These are phyloP conservation scores for Zoysia japonica DNA, from an alignment of 176 grass and related monocot species.

Conservation along the genomic window DNA sequence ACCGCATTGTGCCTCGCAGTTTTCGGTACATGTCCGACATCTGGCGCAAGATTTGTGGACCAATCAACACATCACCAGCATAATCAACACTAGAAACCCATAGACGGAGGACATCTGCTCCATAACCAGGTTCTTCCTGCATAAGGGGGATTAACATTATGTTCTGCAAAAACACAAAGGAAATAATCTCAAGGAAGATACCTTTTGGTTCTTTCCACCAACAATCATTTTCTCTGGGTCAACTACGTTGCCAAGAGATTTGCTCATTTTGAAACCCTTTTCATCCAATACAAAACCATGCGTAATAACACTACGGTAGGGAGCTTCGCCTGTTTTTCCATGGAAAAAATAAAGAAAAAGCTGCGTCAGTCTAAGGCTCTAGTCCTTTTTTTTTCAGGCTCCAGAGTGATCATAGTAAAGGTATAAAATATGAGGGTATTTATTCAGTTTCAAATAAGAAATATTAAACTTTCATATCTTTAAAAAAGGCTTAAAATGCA, in stretches of 20 bases:
- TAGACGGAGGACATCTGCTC: slow-evolving; percentile 91
- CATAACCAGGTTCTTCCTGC: slow-evolving; percentile 89
- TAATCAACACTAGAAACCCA: slow-evolving; percentile 99
- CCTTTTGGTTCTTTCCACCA: slow-evolving; percentile 86
- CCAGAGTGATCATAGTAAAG: slow-evolving; percentile 14
- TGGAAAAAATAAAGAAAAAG: slow-evolving; percentile 34
- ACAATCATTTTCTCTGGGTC: slow-evolving; percentile 80
- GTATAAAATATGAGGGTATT: slow-evolving; percentile 8
- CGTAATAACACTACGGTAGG: slow-evolving; percentile 89
- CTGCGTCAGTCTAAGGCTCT: slow-evolving; percentile 8
- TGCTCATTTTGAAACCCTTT: slow-evolving; percentile 98
- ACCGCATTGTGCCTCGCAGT: slow-evolving; percentile 88
- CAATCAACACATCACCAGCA: slow-evolving; percentile 79
- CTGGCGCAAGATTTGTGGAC: slow-evolving; percentile 74
- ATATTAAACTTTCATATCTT: slow-evolving; percentile 6
- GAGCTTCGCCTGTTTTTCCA: slow-evolving; percentile 69
- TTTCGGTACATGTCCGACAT: slow-evolving; percentile 98
- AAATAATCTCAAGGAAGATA: slow-evolving; percentile 42
- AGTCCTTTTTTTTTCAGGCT: slow-evolving; percentile 9
- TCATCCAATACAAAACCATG: slow-evolving; percentile 94
- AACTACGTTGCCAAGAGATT: slow-evolving; percentile 91
- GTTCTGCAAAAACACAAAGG: slow-evolving; percentile 35
- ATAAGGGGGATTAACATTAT: slow-evolving; percentile 21
- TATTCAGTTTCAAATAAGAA: background rate
- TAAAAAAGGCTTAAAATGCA: background rate